Evolutionary conservation across 2,329 filamentous ascomycete species (phyloP), one percentile per base, ranked within the genome.

Genomic region (Colletotrichum chlorophyti): DNA sequence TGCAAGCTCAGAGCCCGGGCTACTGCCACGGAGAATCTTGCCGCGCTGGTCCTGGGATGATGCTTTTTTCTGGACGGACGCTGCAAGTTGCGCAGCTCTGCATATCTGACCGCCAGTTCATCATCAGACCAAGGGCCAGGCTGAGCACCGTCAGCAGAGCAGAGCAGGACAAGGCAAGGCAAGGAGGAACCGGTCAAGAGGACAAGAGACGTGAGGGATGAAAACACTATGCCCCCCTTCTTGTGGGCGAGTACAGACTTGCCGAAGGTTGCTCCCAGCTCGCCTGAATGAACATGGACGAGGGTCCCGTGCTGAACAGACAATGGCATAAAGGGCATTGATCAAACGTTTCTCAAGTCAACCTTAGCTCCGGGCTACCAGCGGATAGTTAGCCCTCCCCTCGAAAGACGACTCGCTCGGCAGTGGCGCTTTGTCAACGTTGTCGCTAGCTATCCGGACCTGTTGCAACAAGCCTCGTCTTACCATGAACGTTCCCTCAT

Each of bases 81-180:
- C 52, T 64, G 65, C 64, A 65, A 66, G 64, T 64, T 63, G 61
- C 40, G 40, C 59, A 63, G 65, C 62, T 35, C 62, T 70, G 70
- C 68, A 71, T 69, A 70, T 66, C 70, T 80, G 78, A 80, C 78
- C 78, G 78, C 78, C 77, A 80, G 75, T 80, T 80, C 74, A 74
- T 74, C 71, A 68, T 61, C 63, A 66, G 65, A 59, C 60, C 43
- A 43, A 48, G 37, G 42, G 43, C 48, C 58, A 53, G 45, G 21
- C 53, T 48, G 29, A 58, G 29, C 32, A 43, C 50, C 37, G 41
- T 34, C 42, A 29, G 24, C 17, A 41, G 15, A 17, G 19, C 35
- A 17, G 21, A 62, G 42, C 35, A 48, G 51, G 53, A 57, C 58
- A 63, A 62, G 9, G 15, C 23, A n/a, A 55, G 21, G 26, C 35